These are phyloP conservation scores for Leccinum longicurvipes DNA, from an alignment of 768 basidiomycete genomes.

Conservation along the genomic window DNA sequence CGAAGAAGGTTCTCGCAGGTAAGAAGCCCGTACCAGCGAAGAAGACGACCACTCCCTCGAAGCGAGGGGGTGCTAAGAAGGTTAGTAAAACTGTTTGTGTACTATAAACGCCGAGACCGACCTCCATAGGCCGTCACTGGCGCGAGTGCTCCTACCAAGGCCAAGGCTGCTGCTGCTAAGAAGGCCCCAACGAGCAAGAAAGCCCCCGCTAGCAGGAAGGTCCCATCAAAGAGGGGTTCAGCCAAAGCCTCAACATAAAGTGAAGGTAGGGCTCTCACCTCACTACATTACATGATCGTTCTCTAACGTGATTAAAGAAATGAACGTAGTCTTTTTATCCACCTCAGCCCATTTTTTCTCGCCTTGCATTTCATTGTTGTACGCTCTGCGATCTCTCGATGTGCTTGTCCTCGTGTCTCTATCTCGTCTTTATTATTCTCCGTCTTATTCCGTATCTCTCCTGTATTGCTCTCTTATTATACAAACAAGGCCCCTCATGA, in stretches of 20 bases:
- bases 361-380: constrained; percentile 21
- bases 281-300: not conserved
- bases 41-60: constrained; percentile 41
- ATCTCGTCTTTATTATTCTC: constrained; percentile 21
- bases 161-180: constrained; percentile 31
- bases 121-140: constrained; percentile 49
- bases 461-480: constrained; percentile 27
- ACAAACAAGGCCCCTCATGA: constrained; percentile 4
- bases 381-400: constrained; percentile 28
- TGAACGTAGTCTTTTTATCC: not conserved
- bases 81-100: constrained; percentile 28
- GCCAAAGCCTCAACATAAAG: constrained; percentile 16
- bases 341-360: constrained; percentile 8
- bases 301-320: not conserved
- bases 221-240: constrained; percentile 16
- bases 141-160: constrained; percentile 37
- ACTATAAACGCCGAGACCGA: constrained; percentile 1
- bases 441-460: constrained; percentile 27
- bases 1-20: constrained; percentile 33
- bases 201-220: constrained; percentile 25
- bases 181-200: constrained; percentile 31
- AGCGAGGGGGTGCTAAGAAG: constrained; percentile 63
- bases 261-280: constrained; percentile 2
- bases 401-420: constrained; percentile 19
- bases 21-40: constrained; percentile 35